A percentile compares a stretch with the other conserved stretches of the same genome.
Conservation (phyloP, 2,329 filamentous ascomycete genomes). For the Penicillium verrucosum region DNA sequence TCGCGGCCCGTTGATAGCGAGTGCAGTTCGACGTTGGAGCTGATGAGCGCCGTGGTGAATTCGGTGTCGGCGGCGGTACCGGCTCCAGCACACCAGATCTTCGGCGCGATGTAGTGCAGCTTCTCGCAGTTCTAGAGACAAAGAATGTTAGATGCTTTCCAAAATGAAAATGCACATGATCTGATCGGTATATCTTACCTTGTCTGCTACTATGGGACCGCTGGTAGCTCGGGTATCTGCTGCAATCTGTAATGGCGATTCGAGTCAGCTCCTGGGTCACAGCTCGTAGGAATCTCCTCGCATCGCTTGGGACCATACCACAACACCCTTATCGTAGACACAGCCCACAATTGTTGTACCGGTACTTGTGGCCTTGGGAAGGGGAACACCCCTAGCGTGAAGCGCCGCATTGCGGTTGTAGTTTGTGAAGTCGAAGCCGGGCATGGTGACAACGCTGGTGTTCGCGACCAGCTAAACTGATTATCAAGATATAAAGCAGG, state of each 20-base stretch:
- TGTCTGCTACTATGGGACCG: slow-evolving; percentile 97
- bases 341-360: slow-evolving; percentile 99
- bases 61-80: slow-evolving; percentile 98
- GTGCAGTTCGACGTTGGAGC: slow-evolving; percentile 97
- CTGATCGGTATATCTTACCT: slow-evolving; percentile 51
- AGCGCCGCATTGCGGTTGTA: slow-evolving; percentile 98
- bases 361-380: slow-evolving; percentile 97
- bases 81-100: slow-evolving; percentile 98
- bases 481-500: neutral
- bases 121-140: slow-evolving; percentile 86
- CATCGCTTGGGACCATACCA: slow-evolving; percentile 56
- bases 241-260: slow-evolving; percentile 64
- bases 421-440: slow-evolving; percentile 99
- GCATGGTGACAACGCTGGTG: slow-evolving; percentile 61
- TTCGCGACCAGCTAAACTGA: slow-evolving; percentile 8
- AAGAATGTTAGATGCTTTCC: slow-evolving; percentile 3
- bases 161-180: neutral
- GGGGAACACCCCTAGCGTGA: slow-evolving; percentile 86
- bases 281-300: neutral
- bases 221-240: slow-evolving; percentile 97
- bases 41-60: slow-evolving; percentile 98
- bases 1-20: slow-evolving; percentile 93
- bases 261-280: slow-evolving; percentile 19
- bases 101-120: slow-evolving; percentile 95
- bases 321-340: slow-evolving; percentile 92